phyloP scores from a whole-genome alignment of 495 filamentous ascomycete species.

The Beverwykella pulmonaria region DNA sequence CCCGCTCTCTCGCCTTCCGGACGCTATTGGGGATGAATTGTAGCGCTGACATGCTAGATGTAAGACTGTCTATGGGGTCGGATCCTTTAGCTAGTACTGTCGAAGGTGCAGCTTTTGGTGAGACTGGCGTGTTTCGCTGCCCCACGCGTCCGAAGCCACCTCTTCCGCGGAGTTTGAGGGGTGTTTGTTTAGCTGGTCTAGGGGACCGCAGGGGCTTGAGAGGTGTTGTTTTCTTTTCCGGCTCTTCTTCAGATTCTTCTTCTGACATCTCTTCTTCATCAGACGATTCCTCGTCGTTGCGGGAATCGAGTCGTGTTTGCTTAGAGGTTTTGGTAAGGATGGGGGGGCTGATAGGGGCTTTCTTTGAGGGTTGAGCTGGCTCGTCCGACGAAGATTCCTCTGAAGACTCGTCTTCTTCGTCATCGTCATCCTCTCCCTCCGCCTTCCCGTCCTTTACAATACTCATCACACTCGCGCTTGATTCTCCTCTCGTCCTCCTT shows the following conservation, averaged over 20 bases:
- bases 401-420: conserved; percentile 10
- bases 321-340: no score
- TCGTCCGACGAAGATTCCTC: not conserved
- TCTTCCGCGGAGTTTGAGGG: conserved; percentile 14
- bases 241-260: not conserved
- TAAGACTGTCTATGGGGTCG: conserved; percentile 19
- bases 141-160: conserved; percentile 10
- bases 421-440: conserved; percentile 2
- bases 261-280: not conserved
- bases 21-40: conserved; percentile 31
- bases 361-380: not conserved
- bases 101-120: not conserved
- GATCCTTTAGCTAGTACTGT: not conserved
- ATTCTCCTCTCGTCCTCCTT: not conserved
- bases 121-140: not conserved
- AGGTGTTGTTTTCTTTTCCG: not conserved
- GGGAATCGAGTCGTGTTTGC: not conserved
- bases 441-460: conserved; percentile 3
- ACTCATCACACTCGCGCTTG: not conserved
- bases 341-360: not conserved
- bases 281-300: not conserved
- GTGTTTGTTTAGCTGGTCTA: not conserved
- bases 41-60: conserved; percentile 28
- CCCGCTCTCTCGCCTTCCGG: conserved; percentile 1
- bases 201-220: not conserved